Base-by-base conservation (phyloP, 306 rosid species). In the Urtica urens region DNA sequence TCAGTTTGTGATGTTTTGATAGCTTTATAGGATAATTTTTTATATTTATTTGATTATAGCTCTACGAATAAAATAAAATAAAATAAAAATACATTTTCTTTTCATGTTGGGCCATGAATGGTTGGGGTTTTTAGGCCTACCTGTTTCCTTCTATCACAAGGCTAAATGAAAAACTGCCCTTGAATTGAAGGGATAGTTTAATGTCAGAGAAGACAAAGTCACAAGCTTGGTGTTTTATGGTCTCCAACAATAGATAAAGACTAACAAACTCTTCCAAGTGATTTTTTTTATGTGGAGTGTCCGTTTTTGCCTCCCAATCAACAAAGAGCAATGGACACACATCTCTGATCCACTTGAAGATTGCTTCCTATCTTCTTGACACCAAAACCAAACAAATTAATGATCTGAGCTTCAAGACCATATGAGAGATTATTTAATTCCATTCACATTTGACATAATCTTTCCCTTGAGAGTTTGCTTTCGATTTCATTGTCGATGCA, bases 361-460 rank as follows among this genome's bases (percentile, higher is more conserved):
- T 60, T 76, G 72, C 78, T 65, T 48, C 78, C 82, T 33, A 61
- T 61, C 78, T 44, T 45, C 65, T 71, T 60, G 78, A 61, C 82
- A 71, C 29, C 11, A 50, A 64, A 69, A 67, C 72, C 73, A 53
- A 68, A 53, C 60, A 49, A 53, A 46, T 72, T 38, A 61, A 65
- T 72, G 57, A 61, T 15, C 47, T 23, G 20, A 27, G 41, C 58
- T 44, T 30, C 30, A 24, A 23, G 33, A 46, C 57, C 29, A n/a
- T n/a, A n/a, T n/a, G n/a, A n/a, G n/a, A n/a, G n/a, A 23, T 33
- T n/a, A 27, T 64, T n/a, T 45, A 39, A 3, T 28, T 8, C 10
- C 46, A 2, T 16, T 34, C 21, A 22, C 1, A 19, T 23, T 28
- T 28, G 23, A 27, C 15, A 23, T 21, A 23, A 10, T 12, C 24